phyloP scores from a whole-genome alignment of 495 filamentous ascomycete genomes.

The Copromyces sp. region DNA sequence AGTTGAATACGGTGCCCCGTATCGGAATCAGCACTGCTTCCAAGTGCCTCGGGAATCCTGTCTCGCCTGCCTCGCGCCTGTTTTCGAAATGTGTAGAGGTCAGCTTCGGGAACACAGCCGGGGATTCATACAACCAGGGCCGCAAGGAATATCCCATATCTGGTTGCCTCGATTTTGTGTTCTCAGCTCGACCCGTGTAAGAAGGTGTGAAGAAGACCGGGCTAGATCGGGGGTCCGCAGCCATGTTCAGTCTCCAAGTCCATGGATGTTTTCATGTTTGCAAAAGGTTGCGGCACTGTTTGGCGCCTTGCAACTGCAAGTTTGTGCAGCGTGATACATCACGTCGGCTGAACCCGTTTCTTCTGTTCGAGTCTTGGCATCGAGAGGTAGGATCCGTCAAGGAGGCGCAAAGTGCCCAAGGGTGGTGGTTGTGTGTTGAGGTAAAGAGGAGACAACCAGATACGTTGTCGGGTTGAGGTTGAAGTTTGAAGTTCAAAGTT shows the following conservation, averaged over 20 bases:
- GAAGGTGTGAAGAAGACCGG: background rate
- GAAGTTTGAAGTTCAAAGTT: background rate
- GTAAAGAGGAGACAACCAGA: background rate
- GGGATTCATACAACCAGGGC: background rate
- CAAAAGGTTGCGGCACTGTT: background rate
- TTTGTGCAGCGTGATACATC: conserved; percentile 4
- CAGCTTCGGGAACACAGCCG: background rate
- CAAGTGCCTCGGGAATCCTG: background rate
- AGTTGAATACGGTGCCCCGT: background rate
- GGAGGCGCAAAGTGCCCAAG: background rate
- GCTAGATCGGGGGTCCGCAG: background rate
- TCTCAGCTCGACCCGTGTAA: background rate
- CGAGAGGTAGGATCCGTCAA: background rate
- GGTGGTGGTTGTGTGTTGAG: background rate
- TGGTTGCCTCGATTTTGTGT: background rate
- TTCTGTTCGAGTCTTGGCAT: background rate
- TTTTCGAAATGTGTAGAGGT: background rate
- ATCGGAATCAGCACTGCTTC: background rate
- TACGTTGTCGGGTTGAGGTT: background rate
- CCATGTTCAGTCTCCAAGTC: background rate
- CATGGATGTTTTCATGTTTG: background rate
- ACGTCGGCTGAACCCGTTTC: background rate
- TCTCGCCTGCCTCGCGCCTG: background rate
- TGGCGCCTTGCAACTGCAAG: background rate
- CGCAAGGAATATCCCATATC: background rate